Percentiles rank a stretch among this genome's conserved stretches.
Conservation (phyloP, 768 basidiomycete species). For the Russula griseocarnosa region DNA sequence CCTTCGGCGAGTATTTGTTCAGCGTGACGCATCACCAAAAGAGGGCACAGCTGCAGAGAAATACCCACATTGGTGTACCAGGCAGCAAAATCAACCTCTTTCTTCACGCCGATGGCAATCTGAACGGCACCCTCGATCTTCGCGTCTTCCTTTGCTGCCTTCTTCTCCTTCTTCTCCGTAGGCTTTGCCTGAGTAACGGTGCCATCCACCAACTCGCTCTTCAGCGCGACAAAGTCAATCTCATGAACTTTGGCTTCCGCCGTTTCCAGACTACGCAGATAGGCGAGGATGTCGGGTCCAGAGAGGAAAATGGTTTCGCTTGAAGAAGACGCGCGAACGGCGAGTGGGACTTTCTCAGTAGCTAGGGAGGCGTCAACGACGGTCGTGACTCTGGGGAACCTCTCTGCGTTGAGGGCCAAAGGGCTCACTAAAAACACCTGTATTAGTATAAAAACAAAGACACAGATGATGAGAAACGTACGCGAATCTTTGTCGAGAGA, state of each 20-base stretch:
- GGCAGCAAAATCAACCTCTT: constrained; percentile 88
- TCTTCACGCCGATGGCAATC: constrained; percentile 92
- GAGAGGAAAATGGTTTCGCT: constrained; percentile 71
- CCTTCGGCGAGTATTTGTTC: constrained; percentile 45
- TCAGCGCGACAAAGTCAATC: constrained; percentile 66
- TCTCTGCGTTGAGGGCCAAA: constrained; percentile 60
- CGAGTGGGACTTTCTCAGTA: constrained; percentile 61
- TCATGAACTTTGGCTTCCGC: constrained; percentile 61
- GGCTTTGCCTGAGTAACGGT: constrained; percentile 35
- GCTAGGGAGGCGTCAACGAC: constrained; percentile 78
- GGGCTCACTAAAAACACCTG: constrained; percentile 59
- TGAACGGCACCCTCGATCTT: constrained; percentile 87
- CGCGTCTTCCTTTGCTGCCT: constrained; percentile 60
- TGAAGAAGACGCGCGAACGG: constrained; percentile 71
- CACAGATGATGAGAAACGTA: constrained; percentile 41
- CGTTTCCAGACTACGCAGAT: constrained; percentile 69
- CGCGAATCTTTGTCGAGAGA: constrained; percentile 79
- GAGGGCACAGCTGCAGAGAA: background rate
- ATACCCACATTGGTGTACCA: constrained; percentile 89
- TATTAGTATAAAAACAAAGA: background rate
- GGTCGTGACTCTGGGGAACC: constrained; percentile 67
- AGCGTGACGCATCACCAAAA: constrained; percentile 3
- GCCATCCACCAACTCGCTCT: constrained; percentile 42
- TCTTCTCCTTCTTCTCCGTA: constrained; percentile 37
- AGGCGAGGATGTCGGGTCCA: constrained; percentile 68